Percentiles rank a stretch among this genome's conserved stretches.
phyloP scores from a whole-genome alignment of 306 rosid species.

The Biancaea sappan region DNA sequence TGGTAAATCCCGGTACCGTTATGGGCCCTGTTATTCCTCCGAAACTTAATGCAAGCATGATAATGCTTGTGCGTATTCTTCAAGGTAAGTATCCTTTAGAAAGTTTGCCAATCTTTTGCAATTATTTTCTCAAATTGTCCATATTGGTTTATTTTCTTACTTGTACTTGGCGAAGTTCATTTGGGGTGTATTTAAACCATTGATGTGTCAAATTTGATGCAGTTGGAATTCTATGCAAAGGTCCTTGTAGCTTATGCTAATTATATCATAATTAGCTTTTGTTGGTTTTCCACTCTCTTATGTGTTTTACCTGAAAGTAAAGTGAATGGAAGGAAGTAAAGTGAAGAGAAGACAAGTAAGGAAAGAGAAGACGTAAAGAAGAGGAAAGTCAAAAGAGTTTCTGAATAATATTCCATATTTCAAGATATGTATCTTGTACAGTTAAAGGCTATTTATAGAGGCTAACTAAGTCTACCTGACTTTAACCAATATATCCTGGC shows the following conservation, averaged over 20 bases:
- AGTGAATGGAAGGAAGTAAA: too few species aligned
- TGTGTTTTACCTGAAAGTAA: too few species aligned
- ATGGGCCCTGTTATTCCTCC: slow-evolving; percentile 84
- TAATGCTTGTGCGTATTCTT: slow-evolving; percentile 73
- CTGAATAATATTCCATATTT: too few species aligned
- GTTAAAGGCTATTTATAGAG: too few species aligned
- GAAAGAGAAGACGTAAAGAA: too few species aligned
- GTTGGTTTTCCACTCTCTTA: neutral
- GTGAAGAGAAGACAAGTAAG: too few species aligned
- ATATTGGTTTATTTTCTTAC: neutral
- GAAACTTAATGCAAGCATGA: slow-evolving; percentile 81
- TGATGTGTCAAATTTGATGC: neutral
- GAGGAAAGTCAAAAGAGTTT: too few species aligned
- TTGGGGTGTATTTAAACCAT: neutral
- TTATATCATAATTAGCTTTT: neutral
- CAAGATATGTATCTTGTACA: too few species aligned
- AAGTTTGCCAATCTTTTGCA: neutral
- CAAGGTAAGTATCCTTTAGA: slow-evolving; percentile 52
- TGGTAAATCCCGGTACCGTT: slow-evolving; percentile 89
- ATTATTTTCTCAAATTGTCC: neutral
- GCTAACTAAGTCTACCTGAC: too few species aligned
- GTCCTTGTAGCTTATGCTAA: neutral
- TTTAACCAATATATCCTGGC: too few species aligned
- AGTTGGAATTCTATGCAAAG: neutral
- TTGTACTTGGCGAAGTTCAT: neutral